Conservation (phyloP, 1,284 basidiomycete species). For the Vanrija sp. region DNA sequence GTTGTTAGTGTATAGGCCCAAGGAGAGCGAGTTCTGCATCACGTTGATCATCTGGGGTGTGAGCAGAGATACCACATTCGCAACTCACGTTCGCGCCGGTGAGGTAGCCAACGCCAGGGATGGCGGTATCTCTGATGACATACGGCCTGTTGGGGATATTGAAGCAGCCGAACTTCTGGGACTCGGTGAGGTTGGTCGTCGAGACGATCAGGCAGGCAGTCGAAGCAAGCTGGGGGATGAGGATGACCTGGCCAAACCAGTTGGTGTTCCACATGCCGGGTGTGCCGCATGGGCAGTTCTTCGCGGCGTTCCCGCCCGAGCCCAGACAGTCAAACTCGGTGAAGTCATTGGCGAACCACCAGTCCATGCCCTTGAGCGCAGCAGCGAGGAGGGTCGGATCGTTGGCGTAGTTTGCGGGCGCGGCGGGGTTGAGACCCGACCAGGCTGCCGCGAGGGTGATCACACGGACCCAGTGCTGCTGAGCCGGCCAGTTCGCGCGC, state of each 20-base stretch:
- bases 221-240: constrained; percentile 57
- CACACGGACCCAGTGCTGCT: constrained; percentile 60
- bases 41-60: constrained; percentile 16
- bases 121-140: constrained; percentile 51
- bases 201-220: constrained; percentile 60
- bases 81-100: constrained; percentile 58
- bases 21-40: constrained; percentile 26
- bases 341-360: constrained; percentile 63
- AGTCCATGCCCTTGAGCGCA: constrained; percentile 58
- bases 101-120: constrained; percentile 52
- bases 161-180: constrained; percentile 54
- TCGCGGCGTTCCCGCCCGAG: constrained; percentile 51
- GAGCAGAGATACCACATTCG: background rate
- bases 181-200: constrained; percentile 46
- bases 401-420: constrained; percentile 49
- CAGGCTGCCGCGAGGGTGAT: constrained; percentile 57
- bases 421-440: constrained; percentile 53
- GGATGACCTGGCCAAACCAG: constrained; percentile 64
- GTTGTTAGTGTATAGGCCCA: constrained; percentile 23
- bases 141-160: constrained; percentile 57
- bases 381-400: constrained; percentile 48
- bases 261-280: constrained; percentile 64
- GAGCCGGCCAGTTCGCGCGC: constrained; percentile 64
- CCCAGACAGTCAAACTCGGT: constrained; percentile 56
- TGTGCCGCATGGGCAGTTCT: constrained; percentile 22